Base-by-base conservation (phyloP, 228 moss, liverwort and hornwort species). In the Sphagnum magellanicum region DNA sequence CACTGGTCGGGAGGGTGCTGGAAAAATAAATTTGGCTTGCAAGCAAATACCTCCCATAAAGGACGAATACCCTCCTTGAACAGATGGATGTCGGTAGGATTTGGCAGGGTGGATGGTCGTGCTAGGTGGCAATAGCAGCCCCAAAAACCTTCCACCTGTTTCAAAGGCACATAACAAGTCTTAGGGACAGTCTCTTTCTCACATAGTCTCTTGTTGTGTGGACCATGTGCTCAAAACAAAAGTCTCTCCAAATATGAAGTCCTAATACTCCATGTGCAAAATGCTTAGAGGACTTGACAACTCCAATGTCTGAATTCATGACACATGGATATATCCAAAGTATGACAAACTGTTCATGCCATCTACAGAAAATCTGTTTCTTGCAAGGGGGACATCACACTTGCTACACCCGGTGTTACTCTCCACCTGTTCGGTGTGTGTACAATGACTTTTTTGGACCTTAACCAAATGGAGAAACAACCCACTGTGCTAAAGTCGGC, bases 61-160 rank as follows among this genome's bases (percentile, higher is more conserved):
- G 98, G 98, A 63, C 98, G 91, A 72, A 98, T 98, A 62, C 98
- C 98, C 82, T 98, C 98, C 78, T 98, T 98, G 76, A 98, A 98
- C 49, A 98, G 69, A 84, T 98, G 98, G 16, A 98, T 89, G 71
- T 98, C 98, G 0, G 98, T 98, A 50, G 98, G 98, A 79, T 93
- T 93, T 50, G 98, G 98, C 75, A 98, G 73, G 16, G 81, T 83
- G 62, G 91, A 88, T 59, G 89, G 90, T 68, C 98, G 87, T 71
- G 94, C 81, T 50, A 98, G 83, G 78, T 98, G 98, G 74, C 94
- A 93, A 63, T 93, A 98, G 77, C 90, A 90, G 71, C 84, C 90
- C 98, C 98, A 98, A 59, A 93, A 98, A 49, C 94, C 98, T 84
- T 98, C 98, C 66, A 90, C 98, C 98, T 98, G 74, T 53, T 65